Evolutionary conservation across 371 early-diverging fungal genomes (phyloP).

Genomic region (Apophysomyces trapeziformis): DNA sequence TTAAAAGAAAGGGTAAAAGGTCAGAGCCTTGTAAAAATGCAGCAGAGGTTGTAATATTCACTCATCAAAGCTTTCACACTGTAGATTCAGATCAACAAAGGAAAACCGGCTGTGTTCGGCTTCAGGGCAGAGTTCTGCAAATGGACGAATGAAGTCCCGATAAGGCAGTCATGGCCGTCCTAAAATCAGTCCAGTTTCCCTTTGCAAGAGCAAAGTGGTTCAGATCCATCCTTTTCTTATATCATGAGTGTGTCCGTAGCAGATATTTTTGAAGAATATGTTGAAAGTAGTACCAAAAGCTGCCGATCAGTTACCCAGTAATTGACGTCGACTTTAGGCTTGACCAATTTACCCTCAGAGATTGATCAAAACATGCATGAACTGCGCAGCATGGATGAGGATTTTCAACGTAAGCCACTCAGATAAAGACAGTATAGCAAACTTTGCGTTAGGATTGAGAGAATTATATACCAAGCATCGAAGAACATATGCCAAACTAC

Average conservation of each 20-base stretch:
- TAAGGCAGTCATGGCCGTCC: too few species aligned
- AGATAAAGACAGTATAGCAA: neutral
- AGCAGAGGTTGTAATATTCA: too few species aligned
- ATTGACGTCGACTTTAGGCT: slow-evolving; percentile 17
- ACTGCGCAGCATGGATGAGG: slow-evolving; percentile 42
- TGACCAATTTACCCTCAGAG: slow-evolving; percentile 43
- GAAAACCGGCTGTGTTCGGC: too few species aligned
- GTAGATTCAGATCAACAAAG: too few species aligned
- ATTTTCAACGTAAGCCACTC: slow-evolving; percentile 31
- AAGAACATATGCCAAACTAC: slow-evolving; percentile 24
- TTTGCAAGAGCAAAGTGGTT: neutral
- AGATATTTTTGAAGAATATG: slow-evolving; percentile 40
- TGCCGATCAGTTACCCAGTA: neutral
- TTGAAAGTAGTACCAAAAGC: slow-evolving; percentile 31
- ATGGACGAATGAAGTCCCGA: too few species aligned
- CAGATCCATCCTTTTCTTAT: neutral
- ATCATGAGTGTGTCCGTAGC: slow-evolving; percentile 38
- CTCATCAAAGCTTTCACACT: too few species aligned
- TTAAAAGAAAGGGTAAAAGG: too few species aligned
- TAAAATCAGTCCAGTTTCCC: neutral
- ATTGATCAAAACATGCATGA: slow-evolving; percentile 47
- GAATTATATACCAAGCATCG: slow-evolving; percentile 32
- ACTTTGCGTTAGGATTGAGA: slow-evolving; percentile 20
- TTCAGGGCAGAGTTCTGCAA: too few species aligned
- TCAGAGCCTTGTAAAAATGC: too few species aligned